These are phyloP conservation scores for Pleurotus tuoliensis DNA, from an alignment of 768 basidiomycete species.

Conservation along the genomic window DNA sequence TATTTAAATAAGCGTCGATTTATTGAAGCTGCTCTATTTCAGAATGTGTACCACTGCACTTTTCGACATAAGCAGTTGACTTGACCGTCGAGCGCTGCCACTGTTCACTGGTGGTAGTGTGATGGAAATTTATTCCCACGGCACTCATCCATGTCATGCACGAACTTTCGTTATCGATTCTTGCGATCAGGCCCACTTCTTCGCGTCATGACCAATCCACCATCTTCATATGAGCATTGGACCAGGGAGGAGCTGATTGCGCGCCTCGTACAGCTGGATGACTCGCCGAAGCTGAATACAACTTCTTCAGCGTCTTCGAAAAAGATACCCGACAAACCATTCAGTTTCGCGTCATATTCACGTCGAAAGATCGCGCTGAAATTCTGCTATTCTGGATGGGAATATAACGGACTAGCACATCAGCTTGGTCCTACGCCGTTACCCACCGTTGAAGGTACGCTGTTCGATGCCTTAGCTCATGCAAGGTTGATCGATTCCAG, in stretches of 20 bases:
- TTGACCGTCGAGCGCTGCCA: no score
- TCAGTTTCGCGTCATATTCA: constrained; percentile 66
- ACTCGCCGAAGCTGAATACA: constrained; percentile 18
- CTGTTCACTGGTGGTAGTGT: no score
- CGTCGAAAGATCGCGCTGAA: constrained; percentile 90
- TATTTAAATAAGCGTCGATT: no score
- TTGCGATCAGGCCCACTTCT: constrained; percentile 6
- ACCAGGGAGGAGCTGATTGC: constrained; percentile 70
- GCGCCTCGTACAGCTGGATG: constrained; percentile 56
- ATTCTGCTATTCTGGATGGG: constrained; percentile 90
- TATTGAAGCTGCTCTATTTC: no score
- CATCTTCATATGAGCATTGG: constrained; percentile 45
- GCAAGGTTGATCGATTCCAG: constrained; percentile 73
- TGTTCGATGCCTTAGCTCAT: constrained; percentile 77
- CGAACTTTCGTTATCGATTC: constrained; percentile 5
- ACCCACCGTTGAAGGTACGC: constrained; percentile 87
- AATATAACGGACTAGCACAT: constrained; percentile 86
- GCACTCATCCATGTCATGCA: no score
- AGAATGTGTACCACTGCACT: no score
- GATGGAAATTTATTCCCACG: no score
- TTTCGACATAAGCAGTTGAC: no score
- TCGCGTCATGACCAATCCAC: background rate
- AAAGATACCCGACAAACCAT: constrained; percentile 31
- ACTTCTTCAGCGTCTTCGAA: constrained; percentile 16
- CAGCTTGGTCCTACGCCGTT: constrained; percentile 69